These are phyloP conservation scores for Tetradesmus lagerheimii DNA, from an alignment of 139 green algal genomes.

Conservation along the genomic window DNA sequence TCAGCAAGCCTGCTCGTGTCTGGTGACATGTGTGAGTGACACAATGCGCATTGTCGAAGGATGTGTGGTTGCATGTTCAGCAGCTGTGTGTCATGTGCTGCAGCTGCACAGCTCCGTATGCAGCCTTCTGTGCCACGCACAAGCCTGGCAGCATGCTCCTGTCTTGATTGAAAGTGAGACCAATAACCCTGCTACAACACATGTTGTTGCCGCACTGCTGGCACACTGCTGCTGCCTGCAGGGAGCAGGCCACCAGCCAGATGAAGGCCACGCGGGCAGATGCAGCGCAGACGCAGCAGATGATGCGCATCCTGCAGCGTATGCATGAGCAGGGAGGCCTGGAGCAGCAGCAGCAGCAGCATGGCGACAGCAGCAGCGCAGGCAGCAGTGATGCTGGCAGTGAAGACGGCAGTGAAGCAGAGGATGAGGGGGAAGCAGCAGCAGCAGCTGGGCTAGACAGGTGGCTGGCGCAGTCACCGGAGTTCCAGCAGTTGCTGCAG, in stretches of 20 bases:
- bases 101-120: neutral
- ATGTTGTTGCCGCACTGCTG: neutral
- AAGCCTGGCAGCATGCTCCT: neutral
- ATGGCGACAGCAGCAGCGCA: neutral
- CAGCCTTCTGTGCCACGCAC: neutral
- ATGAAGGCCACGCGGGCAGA: constrained; percentile 54
- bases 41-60: no score
- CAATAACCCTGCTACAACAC: neutral
- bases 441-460: neutral
- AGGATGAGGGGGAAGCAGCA: neutral
- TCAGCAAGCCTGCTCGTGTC: no score
- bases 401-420: neutral
- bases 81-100: no score
- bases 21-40: no score
- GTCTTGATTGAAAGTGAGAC: no score
- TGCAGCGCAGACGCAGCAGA: constrained; percentile 55
- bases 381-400: neutral
- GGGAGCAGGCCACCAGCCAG: constrained; percentile 67
- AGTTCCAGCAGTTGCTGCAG: constrained; percentile 10
- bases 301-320: constrained; percentile 73
- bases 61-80: no score
- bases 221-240: constrained; percentile 32
- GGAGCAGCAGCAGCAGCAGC: constrained; percentile 47
- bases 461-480: neutral
- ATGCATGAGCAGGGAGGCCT: constrained; percentile 53